Conservation (phyloP, 805 yeast genomes). For the Ogataea pilisensis region DNA sequence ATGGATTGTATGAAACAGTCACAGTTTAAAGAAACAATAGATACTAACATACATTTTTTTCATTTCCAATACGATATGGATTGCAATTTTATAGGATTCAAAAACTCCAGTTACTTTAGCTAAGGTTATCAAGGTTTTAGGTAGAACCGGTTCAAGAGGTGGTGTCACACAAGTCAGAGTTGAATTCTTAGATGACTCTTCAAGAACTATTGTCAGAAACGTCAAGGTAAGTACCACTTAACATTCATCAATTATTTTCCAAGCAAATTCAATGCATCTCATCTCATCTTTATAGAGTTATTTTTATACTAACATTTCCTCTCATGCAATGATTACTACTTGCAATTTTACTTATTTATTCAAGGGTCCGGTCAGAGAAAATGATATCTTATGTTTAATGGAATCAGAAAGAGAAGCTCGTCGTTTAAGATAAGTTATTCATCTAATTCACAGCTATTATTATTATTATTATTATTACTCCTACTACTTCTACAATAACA, state of each 20-base stretch:
- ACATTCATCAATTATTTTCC: background rate
- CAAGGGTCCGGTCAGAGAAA: slow-evolving; percentile 90
- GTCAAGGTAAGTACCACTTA: slow-evolving; percentile 47
- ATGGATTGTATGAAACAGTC: no score
- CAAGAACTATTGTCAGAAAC: slow-evolving; percentile 96
- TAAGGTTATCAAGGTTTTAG: slow-evolving; percentile 98
- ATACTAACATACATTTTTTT: slow-evolving; percentile 6
- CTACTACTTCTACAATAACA: no score
- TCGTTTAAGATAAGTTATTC: slow-evolving; percentile 68
- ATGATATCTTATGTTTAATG: slow-evolving; percentile 98
- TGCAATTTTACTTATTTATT: background rate
- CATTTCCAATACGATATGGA: background rate
- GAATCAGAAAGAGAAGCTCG: slow-evolving; percentile 99
- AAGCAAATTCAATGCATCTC: background rate
- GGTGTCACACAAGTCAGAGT: slow-evolving; percentile 99
- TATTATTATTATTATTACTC: background rate
- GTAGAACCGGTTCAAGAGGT: slow-evolving; percentile 99
- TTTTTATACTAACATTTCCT: slow-evolving; percentile 11
- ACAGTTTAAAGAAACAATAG: no score
- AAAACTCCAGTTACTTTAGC: slow-evolving; percentile 98
- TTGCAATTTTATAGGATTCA: slow-evolving; percentile 40
- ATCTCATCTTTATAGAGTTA: background rate
- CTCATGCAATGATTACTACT: slow-evolving; percentile 7
- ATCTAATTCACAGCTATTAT: background rate
- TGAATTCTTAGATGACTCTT: slow-evolving; percentile 91